These are phyloP conservation scores for Cercospora citrullina DNA, from an alignment of 2,329 filamentous ascomycete genomes.

Conservation along the genomic window DNA sequence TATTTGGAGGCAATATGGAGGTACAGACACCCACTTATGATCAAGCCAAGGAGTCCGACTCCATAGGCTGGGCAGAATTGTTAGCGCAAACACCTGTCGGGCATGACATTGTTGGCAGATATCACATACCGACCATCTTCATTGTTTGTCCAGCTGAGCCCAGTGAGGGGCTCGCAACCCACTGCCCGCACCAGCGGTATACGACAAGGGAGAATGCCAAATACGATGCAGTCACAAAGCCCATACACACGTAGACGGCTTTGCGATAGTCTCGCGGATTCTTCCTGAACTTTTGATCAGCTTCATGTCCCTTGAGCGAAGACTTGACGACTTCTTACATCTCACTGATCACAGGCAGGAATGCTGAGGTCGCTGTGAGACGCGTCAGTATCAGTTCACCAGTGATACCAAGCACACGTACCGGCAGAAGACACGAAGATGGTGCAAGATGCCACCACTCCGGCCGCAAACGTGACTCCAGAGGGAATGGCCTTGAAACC, in stretches of 20 bases:
- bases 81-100: background rate
- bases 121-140: conserved; percentile 53
- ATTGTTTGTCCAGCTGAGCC: conserved; percentile 60
- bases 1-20: conserved; percentile 57
- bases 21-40: conserved; percentile 52
- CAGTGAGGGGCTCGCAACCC: conserved; percentile 62
- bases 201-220: conserved; percentile 61
- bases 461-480: conserved; percentile 58
- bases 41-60: conserved; percentile 56
- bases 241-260: conserved; percentile 61
- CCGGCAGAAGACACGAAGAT: conserved; percentile 60
- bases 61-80: conserved; percentile 50
- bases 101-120: background rate
- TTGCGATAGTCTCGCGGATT: conserved; percentile 61
- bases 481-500: conserved; percentile 57
- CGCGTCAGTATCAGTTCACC: conserved; percentile 27
- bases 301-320: conserved; percentile 28
- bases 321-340: conserved; percentile 42
- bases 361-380: conserved; percentile 53
- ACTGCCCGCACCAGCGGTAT: conserved; percentile 62
- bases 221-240: conserved; percentile 58
- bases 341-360: conserved; percentile 65
- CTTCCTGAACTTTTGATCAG: conserved; percentile 28
- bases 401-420: background rate
- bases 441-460: conserved; percentile 58